A percentile compares a stretch with the other conserved stretches of the same genome.
phyloP scores from a whole-genome alignment of 73 alveolate species.

The Paramecium sonneborni region DNA sequence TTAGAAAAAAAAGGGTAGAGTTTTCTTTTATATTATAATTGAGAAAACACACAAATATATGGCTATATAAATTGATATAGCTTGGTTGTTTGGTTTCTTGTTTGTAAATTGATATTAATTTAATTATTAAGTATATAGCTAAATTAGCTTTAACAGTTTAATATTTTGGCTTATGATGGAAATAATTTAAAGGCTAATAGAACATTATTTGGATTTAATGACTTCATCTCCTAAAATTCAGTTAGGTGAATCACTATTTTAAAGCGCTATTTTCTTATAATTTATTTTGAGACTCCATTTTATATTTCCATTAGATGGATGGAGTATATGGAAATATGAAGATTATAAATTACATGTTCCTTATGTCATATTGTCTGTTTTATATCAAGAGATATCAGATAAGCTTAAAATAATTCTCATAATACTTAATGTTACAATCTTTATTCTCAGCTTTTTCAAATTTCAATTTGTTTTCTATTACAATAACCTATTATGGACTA shows the following conservation, averaged over 20 bases:
- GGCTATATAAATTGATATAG: neutral
- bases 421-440: neutral
- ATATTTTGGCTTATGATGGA: conserved; percentile 9
- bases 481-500: conserved; percentile 15
- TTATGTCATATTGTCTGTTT: conserved; percentile 1
- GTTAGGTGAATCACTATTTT: neutral
- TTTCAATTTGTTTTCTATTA: neutral
- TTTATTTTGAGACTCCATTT: conserved; percentile 15
- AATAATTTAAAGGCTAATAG: neutral
- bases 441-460: conserved; percentile 4
- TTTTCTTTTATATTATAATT: too few relatives aligned
- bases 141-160: conserved; percentile 6
- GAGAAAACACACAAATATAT: neutral
- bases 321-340: neutral
- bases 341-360: conserved; percentile 20
- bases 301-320: neutral
- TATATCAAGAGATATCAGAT: neutral
- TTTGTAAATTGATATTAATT: neutral
- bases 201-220: neutral
- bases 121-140: neutral
- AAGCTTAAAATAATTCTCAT: neutral
- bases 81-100: neutral
- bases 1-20: too few relatives aligned
- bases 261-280: neutral
- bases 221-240: conserved; percentile 17